A percentile compares a stretch with the other conserved stretches of the same genome.
Evolutionary conservation across 305 asterid genomes (phyloP).

Genomic region (Ajuga reptans): DNA sequence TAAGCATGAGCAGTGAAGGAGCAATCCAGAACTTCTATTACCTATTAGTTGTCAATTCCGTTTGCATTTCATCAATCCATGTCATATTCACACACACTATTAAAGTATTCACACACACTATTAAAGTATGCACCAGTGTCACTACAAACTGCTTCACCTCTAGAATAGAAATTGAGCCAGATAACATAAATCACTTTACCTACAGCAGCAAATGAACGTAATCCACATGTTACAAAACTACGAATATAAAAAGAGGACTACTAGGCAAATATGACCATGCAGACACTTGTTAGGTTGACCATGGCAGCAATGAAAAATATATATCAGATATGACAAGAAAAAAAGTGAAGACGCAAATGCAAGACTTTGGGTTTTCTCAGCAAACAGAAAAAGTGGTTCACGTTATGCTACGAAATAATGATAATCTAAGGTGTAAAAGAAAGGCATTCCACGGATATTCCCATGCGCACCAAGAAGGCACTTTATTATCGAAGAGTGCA

Average conservation of each 20-base stretch:
- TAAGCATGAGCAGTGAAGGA: background rate
- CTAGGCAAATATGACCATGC: background rate
- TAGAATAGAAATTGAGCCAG: background rate
- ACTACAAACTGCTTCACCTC: background rate
- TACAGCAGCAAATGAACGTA: background rate
- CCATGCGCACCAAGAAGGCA: background rate
- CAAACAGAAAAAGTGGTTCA: background rate
- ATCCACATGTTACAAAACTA: background rate
- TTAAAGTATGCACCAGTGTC: too few relatives aligned
- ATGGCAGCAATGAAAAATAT: background rate
- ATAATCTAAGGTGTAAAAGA: background rate
- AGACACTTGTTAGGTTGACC: background rate
- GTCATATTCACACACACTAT: background rate
- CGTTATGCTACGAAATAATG: background rate
- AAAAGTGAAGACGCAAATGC: background rate
- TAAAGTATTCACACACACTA: too few relatives aligned
- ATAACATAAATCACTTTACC: background rate
- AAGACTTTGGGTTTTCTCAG: background rate
- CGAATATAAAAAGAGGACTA: background rate
- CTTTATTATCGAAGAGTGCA: constrained; percentile 7
- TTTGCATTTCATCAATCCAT: background rate
- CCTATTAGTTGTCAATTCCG: background rate
- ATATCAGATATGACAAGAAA: background rate
- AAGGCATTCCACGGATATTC: background rate
- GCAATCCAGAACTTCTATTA: background rate